These are phyloP conservation scores for Lenzites betulinus DNA, from an alignment of 768 basidiomycete species.

Conservation along the genomic window DNA sequence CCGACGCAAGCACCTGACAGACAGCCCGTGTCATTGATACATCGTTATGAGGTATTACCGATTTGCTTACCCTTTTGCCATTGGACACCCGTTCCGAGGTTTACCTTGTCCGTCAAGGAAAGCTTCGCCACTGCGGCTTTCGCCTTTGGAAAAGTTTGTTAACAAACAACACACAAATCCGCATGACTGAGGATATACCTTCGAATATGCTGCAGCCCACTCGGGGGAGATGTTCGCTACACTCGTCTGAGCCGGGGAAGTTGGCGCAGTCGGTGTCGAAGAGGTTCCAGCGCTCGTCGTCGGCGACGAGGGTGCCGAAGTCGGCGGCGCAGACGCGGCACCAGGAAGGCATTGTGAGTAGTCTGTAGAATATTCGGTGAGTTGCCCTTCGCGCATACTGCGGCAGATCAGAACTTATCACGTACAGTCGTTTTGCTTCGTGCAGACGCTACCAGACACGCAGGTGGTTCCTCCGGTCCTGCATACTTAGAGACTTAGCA, in stretches of 20 bases:
- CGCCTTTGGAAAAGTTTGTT: no score
- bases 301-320: constrained; percentile 28
- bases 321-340: constrained; percentile 25
- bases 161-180: no score
- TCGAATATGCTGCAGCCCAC: constrained; percentile 56
- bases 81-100: constrained; percentile 34
- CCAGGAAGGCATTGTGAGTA: constrained; percentile 55
- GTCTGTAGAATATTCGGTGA: constrained; percentile 30
- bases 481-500: not conserved
- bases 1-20: constrained; percentile 29
- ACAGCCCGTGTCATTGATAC: not conserved
- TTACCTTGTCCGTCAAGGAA: constrained; percentile 34
- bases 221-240: constrained; percentile 41
- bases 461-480: constrained; percentile 56
- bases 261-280: constrained; percentile 20
- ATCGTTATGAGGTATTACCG: not conserved
- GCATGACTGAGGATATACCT: constrained; percentile 35
- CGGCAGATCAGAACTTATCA: no score
- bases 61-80: constrained; percentile 23
- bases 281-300: constrained; percentile 26
- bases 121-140: constrained; percentile 48
- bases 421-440: constrained; percentile 46
- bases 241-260: constrained; percentile 24
- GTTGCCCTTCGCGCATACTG: not conserved
- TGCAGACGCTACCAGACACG: constrained; percentile 47